These are phyloP conservation scores for Penicillium verrucosum DNA, from an alignment of 2,329 filamentous ascomycete genomes.

Conservation along the genomic window DNA sequence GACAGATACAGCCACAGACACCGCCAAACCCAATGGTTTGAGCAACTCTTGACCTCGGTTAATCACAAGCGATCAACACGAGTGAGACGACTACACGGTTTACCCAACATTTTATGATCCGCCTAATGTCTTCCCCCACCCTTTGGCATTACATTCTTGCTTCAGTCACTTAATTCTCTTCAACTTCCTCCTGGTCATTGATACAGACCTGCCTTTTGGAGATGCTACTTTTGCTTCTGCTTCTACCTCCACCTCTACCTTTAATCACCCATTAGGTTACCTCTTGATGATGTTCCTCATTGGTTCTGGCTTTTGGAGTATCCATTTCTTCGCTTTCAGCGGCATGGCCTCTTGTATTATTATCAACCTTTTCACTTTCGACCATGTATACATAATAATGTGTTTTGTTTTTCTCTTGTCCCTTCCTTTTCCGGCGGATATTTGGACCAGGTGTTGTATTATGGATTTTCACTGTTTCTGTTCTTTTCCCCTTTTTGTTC, in stretches of 20 bases:
- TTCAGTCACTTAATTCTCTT: slow-evolving; percentile 5
- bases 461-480: not conserved
- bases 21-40: not conserved
- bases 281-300: not conserved
- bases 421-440: not conserved
- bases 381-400: slow-evolving; percentile 22
- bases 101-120: slow-evolving; percentile 16
- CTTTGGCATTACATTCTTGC: slow-evolving; percentile 6
- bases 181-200: not conserved
- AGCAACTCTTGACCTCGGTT: slow-evolving; percentile 6
- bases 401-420: not conserved
- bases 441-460: not conserved
- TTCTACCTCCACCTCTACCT: slow-evolving; percentile 1
- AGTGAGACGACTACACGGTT: slow-evolving; percentile 13
- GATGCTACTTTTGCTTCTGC: slow-evolving; percentile 3
- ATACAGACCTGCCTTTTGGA: slow-evolving; percentile 4
- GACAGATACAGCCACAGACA: not conserved
- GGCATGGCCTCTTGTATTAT: slow-evolving; percentile 19
- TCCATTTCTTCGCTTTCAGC: slow-evolving; percentile 11
- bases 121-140: slow-evolving; percentile 10
- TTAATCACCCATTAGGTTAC: slow-evolving; percentile 1
- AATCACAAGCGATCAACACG: slow-evolving; percentile 7
- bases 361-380: slow-evolving; percentile 10
- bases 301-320: slow-evolving; percentile 7
- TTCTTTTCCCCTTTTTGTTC: not conserved